These are phyloP conservation scores for Botrytis squamosa DNA, from an alignment of 2,329 filamentous ascomycete species.

Conservation along the genomic window DNA sequence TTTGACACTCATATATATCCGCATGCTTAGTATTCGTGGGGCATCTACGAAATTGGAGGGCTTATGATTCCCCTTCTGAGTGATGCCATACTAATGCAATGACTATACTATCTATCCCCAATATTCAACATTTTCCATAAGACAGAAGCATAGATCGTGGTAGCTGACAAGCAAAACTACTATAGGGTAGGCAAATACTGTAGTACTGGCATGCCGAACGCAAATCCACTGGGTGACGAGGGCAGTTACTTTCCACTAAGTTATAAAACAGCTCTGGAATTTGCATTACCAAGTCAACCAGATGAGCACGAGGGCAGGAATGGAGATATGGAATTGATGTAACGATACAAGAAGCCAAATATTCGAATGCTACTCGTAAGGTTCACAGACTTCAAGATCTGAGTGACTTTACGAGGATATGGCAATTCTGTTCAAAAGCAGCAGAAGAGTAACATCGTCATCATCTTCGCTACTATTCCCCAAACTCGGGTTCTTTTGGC, in stretches of 20 bases:
- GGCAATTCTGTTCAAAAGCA: not conserved
- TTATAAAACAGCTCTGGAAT: too few relatives aligned
- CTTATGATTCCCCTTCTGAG: not conserved
- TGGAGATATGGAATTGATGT: not conserved
- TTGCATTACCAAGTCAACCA: not conserved
- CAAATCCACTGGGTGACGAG: too few relatives aligned
- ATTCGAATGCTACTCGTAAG: too few relatives aligned
- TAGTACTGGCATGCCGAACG: not conserved
- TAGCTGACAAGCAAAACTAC: not conserved
- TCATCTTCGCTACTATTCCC: not conserved
- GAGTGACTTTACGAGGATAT: too few relatives aligned
- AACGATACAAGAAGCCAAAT: not conserved
- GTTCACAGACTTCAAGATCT: not conserved
- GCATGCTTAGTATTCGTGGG: not conserved
- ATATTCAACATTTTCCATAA: not conserved
- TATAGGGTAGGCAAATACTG: too few relatives aligned
- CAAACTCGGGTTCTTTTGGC: not conserved
- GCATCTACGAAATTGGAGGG: not conserved
- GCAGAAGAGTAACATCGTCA: not conserved
- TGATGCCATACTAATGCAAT: not conserved
- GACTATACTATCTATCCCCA: not conserved
- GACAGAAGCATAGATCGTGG: not conserved
- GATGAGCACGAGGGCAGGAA: not conserved
- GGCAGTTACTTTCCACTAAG: too few relatives aligned
- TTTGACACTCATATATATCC: not conserved